Evolutionary conservation across 2,329 filamentous ascomycete species (phyloP).

Genomic region (Ceratocystis eucalypticola): DNA sequence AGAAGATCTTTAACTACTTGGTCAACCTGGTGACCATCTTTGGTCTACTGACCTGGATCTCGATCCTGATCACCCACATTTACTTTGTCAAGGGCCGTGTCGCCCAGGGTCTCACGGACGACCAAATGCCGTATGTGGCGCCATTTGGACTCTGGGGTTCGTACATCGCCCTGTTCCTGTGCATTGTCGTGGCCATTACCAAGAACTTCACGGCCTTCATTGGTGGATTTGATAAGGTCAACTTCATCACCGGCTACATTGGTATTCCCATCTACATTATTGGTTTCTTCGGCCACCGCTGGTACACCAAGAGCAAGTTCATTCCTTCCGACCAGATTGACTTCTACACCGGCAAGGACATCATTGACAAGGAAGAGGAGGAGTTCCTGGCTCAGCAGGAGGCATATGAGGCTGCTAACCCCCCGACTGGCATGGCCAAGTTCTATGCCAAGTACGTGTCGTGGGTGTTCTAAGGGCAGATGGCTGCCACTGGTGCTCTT

Average conservation of each 20-base stretch:
- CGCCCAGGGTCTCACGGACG: conserved; percentile 44
- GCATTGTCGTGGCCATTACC: conserved; percentile 59
- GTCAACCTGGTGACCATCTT: conserved; percentile 56
- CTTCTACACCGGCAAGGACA: conserved; percentile 59
- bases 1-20: conserved; percentile 48
- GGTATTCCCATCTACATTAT: conserved; percentile 63
- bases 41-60: conserved; percentile 53
- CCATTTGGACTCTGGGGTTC: conserved; percentile 61
- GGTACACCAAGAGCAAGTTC: conserved; percentile 39
- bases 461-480: conserved; percentile 19
- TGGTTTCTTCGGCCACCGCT: conserved; percentile 56
- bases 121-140: conserved; percentile 48
- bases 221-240: conserved; percentile 38
- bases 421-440: conserved; percentile 13
- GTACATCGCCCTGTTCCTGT: conserved; percentile 53
- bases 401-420: conserved; percentile 22
- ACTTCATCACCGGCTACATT: conserved; percentile 63
- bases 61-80: conserved; percentile 54
- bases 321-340: conserved; percentile 48
- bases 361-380: conserved; percentile 59
- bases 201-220: conserved; percentile 72
- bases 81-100: conserved; percentile 49
- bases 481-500: background rate
- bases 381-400: conserved; percentile 43
- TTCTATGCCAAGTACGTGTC: conserved; percentile 20